A percentile compares a stretch with the other conserved stretches of the same genome.
phyloP scores from a whole-genome alignment of 108 stramenopile species.

The Ochromonas danica region DNA sequence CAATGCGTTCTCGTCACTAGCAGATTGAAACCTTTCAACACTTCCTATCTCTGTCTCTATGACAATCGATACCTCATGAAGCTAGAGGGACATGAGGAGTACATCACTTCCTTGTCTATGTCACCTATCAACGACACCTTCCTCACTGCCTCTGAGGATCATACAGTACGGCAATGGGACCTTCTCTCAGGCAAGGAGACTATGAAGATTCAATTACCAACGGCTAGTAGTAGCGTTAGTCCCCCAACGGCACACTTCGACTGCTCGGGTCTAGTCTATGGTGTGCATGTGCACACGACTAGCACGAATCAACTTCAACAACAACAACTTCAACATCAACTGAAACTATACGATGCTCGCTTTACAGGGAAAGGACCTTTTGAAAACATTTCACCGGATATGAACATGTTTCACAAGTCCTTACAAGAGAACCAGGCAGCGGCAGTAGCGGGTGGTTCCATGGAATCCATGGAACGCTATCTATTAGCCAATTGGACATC shows the following conservation, averaged over 20 bases:
- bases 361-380: background rate
- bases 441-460: background rate
- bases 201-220: conserved; percentile 33
- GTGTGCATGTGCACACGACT: conserved; percentile 36
- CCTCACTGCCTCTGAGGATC: conserved; percentile 51
- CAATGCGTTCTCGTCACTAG: conserved; percentile 40
- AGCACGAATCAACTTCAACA: background rate
- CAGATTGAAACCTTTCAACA: background rate
- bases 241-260: no score
- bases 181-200: conserved; percentile 11
- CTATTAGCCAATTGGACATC: conserved; percentile 40
- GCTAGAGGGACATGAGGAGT: conserved; percentile 51
- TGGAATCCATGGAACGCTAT: background rate
- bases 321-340: background rate
- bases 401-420: no score
- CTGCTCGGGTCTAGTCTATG: conserved; percentile 55
- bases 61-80: conserved; percentile 55
- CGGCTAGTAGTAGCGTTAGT: conserved; percentile 44
- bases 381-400: background rate
- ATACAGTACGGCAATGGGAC: conserved; percentile 52
- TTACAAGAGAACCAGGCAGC: background rate
- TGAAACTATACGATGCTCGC: background rate
- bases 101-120: conserved; percentile 54
- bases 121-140: conserved; percentile 56
- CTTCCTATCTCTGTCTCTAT: conserved; percentile 54